Base-by-base conservation (phyloP, 2,329 filamentous ascomycete species). In the Cordyceps cateniannulata region DNA sequence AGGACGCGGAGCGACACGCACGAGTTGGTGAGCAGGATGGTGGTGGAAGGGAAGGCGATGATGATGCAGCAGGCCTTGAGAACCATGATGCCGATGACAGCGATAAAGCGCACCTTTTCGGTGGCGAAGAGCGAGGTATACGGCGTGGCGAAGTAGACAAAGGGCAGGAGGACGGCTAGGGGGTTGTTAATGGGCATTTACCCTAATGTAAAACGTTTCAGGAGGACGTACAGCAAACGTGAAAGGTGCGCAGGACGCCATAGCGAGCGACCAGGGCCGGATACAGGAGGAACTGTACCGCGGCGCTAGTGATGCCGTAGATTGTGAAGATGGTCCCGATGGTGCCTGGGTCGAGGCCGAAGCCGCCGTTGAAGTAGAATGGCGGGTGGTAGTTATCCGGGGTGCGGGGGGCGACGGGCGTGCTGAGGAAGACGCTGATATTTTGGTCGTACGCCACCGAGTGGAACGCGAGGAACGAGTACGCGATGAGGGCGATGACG, bases 11-110 rank as follows among this genome's bases (percentile, higher is more conserved):
- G 77, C 59, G 88, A 92, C 1, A 81, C 75, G 5, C 91, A 91
- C 10, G 88, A 91, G 74, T 97, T 97, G 29, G 93, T 97, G 42
- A 98, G 82, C 52, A 98, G 79, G 66, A 98, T 97, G 6, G 91
- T 96, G 27, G 84, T 88, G 68, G 90, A 95, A 0, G 95, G 93
- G 71, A 97, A 97, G 1, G 89, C 89, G 68, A 97, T 88, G 65
- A 96, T 95, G 62, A 87, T 85, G 44, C 83, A 84, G 59, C 89
- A 81, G 10, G 88, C 87, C 72, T 96, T 96, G 68, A 87, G 66
- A 47, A 90, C 73, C 78, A 97, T 86, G 42, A 96, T 76, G 0
- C 74, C 62, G 60, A 92, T 80, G 54, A 96, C 78, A n/a, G 77
- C 81, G 1, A 77, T 72, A 66, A 89, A 82, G 58, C 90, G 88